phyloP scores from a whole-genome alignment of 139 green algal genomes.

The Chlamydomonas sphaeroides region DNA sequence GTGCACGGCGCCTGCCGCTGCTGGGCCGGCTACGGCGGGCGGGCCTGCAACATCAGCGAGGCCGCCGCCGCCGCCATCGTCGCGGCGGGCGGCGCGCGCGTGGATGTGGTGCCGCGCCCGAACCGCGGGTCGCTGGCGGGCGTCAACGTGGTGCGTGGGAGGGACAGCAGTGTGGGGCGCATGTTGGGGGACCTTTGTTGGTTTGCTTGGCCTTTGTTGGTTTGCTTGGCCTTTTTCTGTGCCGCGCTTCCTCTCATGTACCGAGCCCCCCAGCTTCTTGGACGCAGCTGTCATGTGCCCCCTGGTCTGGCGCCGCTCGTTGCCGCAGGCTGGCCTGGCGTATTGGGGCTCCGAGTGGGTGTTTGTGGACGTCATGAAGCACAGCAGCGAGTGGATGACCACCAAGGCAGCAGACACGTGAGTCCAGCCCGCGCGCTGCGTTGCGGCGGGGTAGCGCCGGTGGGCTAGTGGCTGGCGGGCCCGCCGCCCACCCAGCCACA shows the following conservation, averaged over 20 bases:
- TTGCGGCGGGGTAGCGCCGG: too few species aligned
- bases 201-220: too few species aligned
- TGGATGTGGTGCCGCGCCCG: background rate
- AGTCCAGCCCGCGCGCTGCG: background rate
- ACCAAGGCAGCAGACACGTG: conserved; percentile 37
- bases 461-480: too few species aligned
- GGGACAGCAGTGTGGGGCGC: too few species aligned
- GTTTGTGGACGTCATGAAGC: conserved; percentile 44
- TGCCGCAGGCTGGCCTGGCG: conserved; percentile 1
- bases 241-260: too few species aligned
- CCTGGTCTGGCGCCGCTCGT: too few species aligned
- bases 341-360: conserved; percentile 47
- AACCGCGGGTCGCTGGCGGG: conserved; percentile 27
- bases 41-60: background rate
- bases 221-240: too few species aligned
- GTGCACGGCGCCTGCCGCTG: conserved; percentile 41
- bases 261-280: too few species aligned
- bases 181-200: too few species aligned
- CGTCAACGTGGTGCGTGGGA: background rate
- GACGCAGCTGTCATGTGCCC: too few species aligned
- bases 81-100: background rate
- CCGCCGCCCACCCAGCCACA: too few species aligned
- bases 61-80: background rate
- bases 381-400: conserved; percentile 35
- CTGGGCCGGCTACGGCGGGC: conserved; percentile 34